These are phyloP conservation scores for Zangia roseola DNA, from an alignment of 768 basidiomycete species.

Conservation along the genomic window DNA sequence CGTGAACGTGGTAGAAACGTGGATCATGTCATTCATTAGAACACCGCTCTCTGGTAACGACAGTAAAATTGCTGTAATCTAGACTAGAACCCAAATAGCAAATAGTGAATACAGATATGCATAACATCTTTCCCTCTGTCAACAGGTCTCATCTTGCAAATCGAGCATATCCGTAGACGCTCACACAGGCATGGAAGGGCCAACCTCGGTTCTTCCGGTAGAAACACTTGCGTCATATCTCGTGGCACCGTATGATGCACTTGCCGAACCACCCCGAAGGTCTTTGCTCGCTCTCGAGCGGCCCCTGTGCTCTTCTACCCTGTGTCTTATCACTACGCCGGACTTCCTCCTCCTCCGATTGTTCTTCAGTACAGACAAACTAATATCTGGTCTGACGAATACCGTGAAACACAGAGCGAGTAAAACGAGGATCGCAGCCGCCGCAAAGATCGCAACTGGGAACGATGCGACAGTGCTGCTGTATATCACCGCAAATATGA, in stretches of 20 bases:
- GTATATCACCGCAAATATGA: constrained; percentile 68
- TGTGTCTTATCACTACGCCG: constrained; percentile 2
- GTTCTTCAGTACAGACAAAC: constrained; percentile 18
- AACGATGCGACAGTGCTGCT: constrained; percentile 58
- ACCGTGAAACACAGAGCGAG: constrained; percentile 47
- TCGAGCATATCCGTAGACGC: neutral
- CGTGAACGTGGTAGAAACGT: too few relatives aligned
- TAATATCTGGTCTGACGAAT: constrained; percentile 38
- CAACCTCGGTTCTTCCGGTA: constrained; percentile 4
- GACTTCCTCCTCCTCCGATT: constrained; percentile 7
- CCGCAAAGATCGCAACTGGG: constrained; percentile 67
- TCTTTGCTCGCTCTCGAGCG: constrained; percentile 41
- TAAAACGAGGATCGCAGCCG: constrained; percentile 55
- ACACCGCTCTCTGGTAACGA: neutral
- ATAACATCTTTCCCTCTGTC: neutral
- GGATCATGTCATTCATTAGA: too few relatives aligned
- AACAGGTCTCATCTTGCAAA: neutral
- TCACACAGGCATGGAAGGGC: constrained; percentile 5
- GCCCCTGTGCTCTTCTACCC: constrained; percentile 18
- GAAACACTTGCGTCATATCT: constrained; percentile 7
- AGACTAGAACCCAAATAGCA: neutral
- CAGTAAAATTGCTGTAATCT: constrained; percentile 1
- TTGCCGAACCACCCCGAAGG: constrained; percentile 32
- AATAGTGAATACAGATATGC: constrained; percentile 18
- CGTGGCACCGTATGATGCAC: constrained; percentile 18